Conservation (phyloP, 2,329 filamentous ascomycete species). For the Xylaria sp. region DNA sequence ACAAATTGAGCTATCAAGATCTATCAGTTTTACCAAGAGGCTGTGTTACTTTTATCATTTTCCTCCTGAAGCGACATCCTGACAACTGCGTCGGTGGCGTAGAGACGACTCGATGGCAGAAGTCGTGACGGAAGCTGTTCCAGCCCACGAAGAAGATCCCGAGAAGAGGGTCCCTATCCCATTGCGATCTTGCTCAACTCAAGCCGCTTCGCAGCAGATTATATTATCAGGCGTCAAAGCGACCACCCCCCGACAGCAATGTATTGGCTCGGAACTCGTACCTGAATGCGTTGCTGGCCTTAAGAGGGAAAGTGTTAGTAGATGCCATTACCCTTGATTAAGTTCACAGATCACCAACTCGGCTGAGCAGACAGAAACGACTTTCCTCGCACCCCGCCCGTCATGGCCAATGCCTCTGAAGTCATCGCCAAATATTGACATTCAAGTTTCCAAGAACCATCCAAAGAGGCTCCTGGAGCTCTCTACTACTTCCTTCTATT, state of each 20-base stretch:
- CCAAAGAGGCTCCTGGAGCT: not conserved
- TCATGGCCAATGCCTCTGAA: not conserved
- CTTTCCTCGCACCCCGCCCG: not conserved
- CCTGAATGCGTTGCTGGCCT: not conserved
- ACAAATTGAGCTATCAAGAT: not conserved
- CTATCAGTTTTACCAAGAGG: not conserved
- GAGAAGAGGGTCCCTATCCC: not conserved
- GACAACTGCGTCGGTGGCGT: not conserved
- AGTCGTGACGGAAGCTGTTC: not conserved
- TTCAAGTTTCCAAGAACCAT: not conserved
- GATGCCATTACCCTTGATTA: not conserved
- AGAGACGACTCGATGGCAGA: not conserved
- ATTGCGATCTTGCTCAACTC: not conserved
- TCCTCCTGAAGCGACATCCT: not conserved
- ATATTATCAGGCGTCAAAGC: not conserved
- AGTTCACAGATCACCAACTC: not conserved
- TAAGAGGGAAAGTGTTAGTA: not conserved
- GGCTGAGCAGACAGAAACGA: not conserved
- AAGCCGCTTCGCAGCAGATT: not conserved
- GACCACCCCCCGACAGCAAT: not conserved
- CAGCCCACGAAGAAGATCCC: not conserved
- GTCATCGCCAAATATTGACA: not conserved
- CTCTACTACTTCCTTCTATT: not conserved
- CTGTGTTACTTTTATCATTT: not conserved
- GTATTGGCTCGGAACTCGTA: not conserved